phyloP scores from a whole-genome alignment of 805 yeast species.

The Yamadazyma laniorum region DNA sequence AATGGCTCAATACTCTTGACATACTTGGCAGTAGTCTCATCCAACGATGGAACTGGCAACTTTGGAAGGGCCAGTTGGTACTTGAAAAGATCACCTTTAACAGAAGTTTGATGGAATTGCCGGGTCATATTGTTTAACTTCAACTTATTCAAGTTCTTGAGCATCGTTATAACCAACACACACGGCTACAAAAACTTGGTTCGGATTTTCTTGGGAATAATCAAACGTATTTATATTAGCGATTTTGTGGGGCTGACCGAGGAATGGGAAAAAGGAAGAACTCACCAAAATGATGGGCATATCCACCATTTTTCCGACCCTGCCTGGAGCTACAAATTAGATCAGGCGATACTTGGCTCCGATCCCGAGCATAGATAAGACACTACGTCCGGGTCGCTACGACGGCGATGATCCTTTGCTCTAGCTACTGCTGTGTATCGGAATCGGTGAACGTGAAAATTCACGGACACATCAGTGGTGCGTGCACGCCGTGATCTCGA shows the following conservation, averaged over 20 bases:
- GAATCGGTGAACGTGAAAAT: too few species aligned
- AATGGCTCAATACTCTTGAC: conserved; percentile 72
- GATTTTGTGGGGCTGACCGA: conserved; percentile 12
- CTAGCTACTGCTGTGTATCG: too few species aligned
- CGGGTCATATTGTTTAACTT: conserved; percentile 11
- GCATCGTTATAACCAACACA: conserved; percentile 4
- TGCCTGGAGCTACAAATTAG: too few species aligned
- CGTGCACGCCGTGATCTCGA: too few species aligned
- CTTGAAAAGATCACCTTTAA: conserved; percentile 67
- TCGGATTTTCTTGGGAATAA: too few species aligned
- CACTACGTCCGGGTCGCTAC: too few species aligned
- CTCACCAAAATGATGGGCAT: too few species aligned
- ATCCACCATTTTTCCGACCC: too few species aligned
- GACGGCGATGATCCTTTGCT: too few species aligned
- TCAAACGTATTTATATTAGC: conserved; percentile 1
- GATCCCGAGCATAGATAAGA: too few species aligned
- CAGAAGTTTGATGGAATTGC: conserved; percentile 25
- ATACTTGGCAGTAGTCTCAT: conserved; percentile 67
- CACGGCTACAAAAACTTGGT: neutral
- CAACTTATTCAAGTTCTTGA: conserved; percentile 6
- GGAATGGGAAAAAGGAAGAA: conserved; percentile 10
- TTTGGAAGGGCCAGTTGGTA: conserved; percentile 74
- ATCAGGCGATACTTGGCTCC: too few species aligned
- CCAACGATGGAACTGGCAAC: conserved; percentile 82
- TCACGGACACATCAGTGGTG: too few species aligned